Base-by-base conservation (phyloP, 2,329 filamentous ascomycete species). In the Fusarium gaditjirri region DNA sequence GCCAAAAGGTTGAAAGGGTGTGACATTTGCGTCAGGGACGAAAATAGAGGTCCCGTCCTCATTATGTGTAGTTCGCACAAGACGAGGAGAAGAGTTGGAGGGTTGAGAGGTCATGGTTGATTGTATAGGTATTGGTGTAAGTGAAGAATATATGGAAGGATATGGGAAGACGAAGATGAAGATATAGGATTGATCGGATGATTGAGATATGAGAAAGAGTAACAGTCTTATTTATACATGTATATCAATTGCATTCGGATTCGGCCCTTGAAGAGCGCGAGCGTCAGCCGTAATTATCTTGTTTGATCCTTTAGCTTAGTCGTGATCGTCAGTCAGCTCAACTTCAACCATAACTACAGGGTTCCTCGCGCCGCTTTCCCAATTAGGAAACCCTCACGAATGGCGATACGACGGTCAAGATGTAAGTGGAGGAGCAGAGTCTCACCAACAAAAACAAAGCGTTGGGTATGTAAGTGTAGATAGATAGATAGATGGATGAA, bases 301-400 rank as follows among this genome's bases (percentile, higher is more conserved):
- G 31, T 19, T 25, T 52, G 12, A 52, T 12, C 53, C 19, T 31
- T 33, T 44, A 5, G n/a, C 23, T 29, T 44, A 5, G n/a, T 16
- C 17, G 42, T 68, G 33, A 29, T 61, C 35, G 46, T 58, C 65
- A 68, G 56, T 58, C 65, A 68, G 56, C 41, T 49, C 29, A 49
- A 47, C 44, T 8, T 53, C 23, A 9, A 61, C 31, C 36, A 21
- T 54, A 29, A 29, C 27, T 29, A 31, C 65, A 70, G 44, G 65
- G 65, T 65, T 70, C 39, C 49, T 70, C 65, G 67, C 60, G 67
- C 27, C 36, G 35, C 67, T 65, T 72, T 65, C 69, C 63, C 50
- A 54, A 72, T 68, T 61, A 46, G 63, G 69, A 65, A 72, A 68
- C 38, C 23, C 44, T 27, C 55, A 68, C 68, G 64, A 65, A 44